Conservation (phyloP, 2,329 filamentous ascomycete species). For the Lasiodiplodia hormozganensis region DNA sequence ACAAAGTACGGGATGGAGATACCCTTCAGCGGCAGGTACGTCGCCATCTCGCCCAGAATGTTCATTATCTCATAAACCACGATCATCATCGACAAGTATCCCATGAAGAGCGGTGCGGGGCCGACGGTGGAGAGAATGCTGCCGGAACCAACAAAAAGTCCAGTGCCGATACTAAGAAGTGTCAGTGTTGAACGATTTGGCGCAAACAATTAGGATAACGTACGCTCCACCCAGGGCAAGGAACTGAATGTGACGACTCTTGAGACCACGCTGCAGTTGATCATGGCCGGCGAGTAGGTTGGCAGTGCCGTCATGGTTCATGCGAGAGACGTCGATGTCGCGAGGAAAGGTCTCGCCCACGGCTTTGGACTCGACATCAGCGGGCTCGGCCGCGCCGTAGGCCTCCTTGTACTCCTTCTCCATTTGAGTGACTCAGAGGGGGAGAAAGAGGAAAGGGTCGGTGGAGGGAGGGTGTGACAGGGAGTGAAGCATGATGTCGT, state of each 20-base stretch:
- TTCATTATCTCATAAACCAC: slow-evolving; percentile 37
- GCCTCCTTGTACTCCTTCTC: slow-evolving; percentile 7
- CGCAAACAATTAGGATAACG: neutral
- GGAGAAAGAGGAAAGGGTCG: no score
- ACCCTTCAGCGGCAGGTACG: slow-evolving; percentile 61
- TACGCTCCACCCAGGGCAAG: slow-evolving; percentile 30
- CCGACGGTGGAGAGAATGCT: slow-evolving; percentile 34
- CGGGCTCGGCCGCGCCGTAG: neutral
- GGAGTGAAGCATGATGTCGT: neutral
- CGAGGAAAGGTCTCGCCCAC: slow-evolving; percentile 9
- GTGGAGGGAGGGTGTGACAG: neutral
- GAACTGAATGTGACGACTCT: slow-evolving; percentile 48
- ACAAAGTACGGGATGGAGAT: slow-evolving; percentile 79
- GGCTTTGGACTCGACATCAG: slow-evolving; percentile 4
- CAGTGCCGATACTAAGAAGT: slow-evolving; percentile 18
- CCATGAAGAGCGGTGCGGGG: slow-evolving; percentile 27
- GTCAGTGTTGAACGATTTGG: neutral
- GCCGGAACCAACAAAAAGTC: slow-evolving; percentile 19
- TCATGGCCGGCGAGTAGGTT: slow-evolving; percentile 4
- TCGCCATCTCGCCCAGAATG: slow-evolving; percentile 36
- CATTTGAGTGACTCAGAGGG: neutral
- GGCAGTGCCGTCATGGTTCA: slow-evolving; percentile 2
- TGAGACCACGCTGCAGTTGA: slow-evolving; percentile 44
- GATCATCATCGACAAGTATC: slow-evolving; percentile 29
- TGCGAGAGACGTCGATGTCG: slow-evolving; percentile 8